Base-by-base conservation (phyloP, 768 basidiomycete species). In the Leccinum subtestaceum region DNA sequence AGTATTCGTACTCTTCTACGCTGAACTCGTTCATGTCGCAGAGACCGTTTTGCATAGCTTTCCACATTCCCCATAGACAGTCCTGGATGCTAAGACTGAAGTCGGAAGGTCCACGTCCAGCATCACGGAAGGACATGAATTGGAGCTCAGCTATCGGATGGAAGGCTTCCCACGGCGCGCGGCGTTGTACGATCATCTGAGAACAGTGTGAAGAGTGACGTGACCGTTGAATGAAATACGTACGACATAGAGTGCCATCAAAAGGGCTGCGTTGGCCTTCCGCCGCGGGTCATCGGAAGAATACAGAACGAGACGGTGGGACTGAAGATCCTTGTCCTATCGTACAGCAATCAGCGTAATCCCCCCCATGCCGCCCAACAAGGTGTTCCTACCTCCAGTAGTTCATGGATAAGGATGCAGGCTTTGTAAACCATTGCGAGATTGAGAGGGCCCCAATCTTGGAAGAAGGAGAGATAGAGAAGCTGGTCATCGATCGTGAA, bases 51-150 rank as follows among this genome's bases (percentile, higher is more conserved):
- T 96, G 89, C 82, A 91, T 90, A 1, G 88, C 89, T 71, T 93
- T 93, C 86, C 89, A 93, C 61, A 93, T 75, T 17, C 89, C 89
- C 88, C 89, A 91, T 2, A 90, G 78, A 70, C 93, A 92, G 67
- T 96, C 95, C 71, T 97, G 95, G 54, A 98, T 93, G 62, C 81
- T 92, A 58, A 98, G 84, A 69, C 90, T 93, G 76, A 95, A 97
- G 73, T 98, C 95, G 9, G 93, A 91, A 12, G 86, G 85, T 1
- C 94, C 95, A 43, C 91, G 84, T 4, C 96, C 95, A 19, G 97
- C 97, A 67, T 99, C 97, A 59, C 97, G 83, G 71, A 98, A 98
- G 15, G 93, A 89, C 87, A 93, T 91, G 70, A 95, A 93, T 74
- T 96, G 93, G 38, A 95, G 70, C 68, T 93, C 87, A 32, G 94